Conservation (phyloP, 306 rosid genomes). For the Ceratonia siliqua region DNA sequence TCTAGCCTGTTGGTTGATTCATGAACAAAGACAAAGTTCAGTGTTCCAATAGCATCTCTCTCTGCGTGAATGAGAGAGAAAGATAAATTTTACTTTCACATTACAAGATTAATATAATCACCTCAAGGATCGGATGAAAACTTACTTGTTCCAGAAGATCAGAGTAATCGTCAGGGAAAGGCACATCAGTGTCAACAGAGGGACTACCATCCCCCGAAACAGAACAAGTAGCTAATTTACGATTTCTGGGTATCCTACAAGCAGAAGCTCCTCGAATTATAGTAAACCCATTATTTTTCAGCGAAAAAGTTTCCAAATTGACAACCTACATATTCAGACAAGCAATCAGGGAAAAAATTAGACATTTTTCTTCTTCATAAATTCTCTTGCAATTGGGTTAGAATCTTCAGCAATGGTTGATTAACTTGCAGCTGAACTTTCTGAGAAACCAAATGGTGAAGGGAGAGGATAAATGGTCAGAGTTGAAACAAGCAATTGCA, state of each 20-base stretch:
- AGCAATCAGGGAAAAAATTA: background rate
- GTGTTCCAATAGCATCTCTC: conserved; percentile 11
- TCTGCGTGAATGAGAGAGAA: background rate
- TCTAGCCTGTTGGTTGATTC: conserved; percentile 61
- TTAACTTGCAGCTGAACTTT: background rate
- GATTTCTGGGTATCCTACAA: conserved; percentile 30
- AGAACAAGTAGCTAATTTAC: conserved; percentile 39
- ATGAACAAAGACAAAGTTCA: conserved; percentile 27
- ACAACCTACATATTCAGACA: conserved; percentile 37
- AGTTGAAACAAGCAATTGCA: background rate
- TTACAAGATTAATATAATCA: background rate
- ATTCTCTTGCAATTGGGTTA: background rate
- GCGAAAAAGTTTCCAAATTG: conserved; percentile 34
- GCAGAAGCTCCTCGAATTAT: conserved; percentile 14
- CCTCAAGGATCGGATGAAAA: conserved; percentile 10
- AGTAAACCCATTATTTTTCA: conserved; percentile 34
- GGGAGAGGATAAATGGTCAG: background rate
- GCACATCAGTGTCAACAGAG: conserved; percentile 54
- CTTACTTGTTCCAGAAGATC: conserved; percentile 84
- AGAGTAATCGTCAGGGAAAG: conserved; percentile 73
- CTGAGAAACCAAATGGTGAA: background rate
- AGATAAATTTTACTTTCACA: background rate
- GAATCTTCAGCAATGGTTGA: background rate
- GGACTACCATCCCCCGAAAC: conserved; percentile 47
- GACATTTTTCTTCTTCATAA: background rate